A percentile compares a stretch with the other conserved stretches of the same genome.
These are phyloP conservation scores for Verticillium nubilum DNA, from an alignment of 2,329 filamentous ascomycete genomes.

Conservation along the genomic window DNA sequence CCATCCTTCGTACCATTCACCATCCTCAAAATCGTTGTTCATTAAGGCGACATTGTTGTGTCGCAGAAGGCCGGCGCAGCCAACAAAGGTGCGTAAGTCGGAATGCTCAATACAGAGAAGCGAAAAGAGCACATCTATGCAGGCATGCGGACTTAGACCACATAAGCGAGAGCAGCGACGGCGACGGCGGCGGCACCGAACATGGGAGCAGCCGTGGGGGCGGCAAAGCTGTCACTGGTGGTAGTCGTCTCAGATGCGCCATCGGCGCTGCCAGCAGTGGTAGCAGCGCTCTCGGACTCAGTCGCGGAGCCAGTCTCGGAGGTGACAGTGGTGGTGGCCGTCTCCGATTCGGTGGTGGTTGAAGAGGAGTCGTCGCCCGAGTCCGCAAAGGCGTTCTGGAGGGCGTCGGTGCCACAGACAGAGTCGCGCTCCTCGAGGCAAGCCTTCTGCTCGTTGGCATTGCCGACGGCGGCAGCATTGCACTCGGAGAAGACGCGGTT, in stretches of 20 bases:
- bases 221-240: slow-evolving; percentile 24
- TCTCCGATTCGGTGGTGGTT: background rate
- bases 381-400: slow-evolving; percentile 7
- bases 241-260: background rate
- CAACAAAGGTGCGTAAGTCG: slow-evolving; percentile 5
- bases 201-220: slow-evolving; percentile 37
- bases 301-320: slow-evolving; percentile 2
- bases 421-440: slow-evolving; percentile 42
- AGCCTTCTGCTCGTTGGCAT: slow-evolving; percentile 35
- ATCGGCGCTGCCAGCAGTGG: slow-evolving; percentile 17
- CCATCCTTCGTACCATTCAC: slow-evolving; percentile 1
- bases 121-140: slow-evolving; percentile 4
- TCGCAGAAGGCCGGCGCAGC: background rate
- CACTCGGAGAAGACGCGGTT: slow-evolving; percentile 41
- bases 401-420: slow-evolving; percentile 26
- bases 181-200: slow-evolving; percentile 39
- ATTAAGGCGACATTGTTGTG: background rate
- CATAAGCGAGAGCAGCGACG: slow-evolving; percentile 45
- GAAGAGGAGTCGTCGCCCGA: slow-evolving; percentile 1
- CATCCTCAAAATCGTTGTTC: background rate
- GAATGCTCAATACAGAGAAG: slow-evolving; percentile 14
- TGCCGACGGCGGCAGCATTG: slow-evolving; percentile 34
- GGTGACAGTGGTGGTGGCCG: background rate
- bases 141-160: slow-evolving; percentile 30
- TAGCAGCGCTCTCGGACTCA: slow-evolving; percentile 9